phyloP scores from a whole-genome alignment of 2,329 filamentous ascomycete species.

The Hypoxylon sp. region DNA sequence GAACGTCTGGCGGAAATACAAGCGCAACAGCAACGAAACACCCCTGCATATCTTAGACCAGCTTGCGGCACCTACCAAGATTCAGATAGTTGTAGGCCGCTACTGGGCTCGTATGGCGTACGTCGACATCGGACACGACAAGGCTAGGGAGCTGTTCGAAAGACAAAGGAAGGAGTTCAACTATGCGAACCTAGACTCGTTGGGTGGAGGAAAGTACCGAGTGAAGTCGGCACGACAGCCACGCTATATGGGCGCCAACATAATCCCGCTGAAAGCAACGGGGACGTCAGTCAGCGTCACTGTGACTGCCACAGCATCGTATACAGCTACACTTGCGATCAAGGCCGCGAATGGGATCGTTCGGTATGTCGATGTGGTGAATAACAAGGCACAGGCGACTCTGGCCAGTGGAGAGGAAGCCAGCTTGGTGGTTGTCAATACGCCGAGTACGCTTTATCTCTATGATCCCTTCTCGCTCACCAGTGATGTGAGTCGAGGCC shows the following conservation, averaged over 20 bases:
- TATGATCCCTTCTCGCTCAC: slow-evolving; percentile 59
- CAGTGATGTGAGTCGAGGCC: slow-evolving; percentile 53
- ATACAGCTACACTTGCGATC: slow-evolving; percentile 58
- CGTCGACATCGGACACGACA: slow-evolving; percentile 62
- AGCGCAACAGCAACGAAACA: slow-evolving; percentile 61
- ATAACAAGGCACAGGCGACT: slow-evolving; percentile 52
- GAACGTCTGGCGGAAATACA: slow-evolving; percentile 59
- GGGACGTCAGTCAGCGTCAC: slow-evolving; percentile 49
- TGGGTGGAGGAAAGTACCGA: slow-evolving; percentile 55
- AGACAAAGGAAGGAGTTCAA: slow-evolving; percentile 54
- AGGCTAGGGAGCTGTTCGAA: slow-evolving; percentile 56
- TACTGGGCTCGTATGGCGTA: slow-evolving; percentile 68
- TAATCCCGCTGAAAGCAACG: slow-evolving; percentile 58
- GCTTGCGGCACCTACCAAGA: slow-evolving; percentile 53
- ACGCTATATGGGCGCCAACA: slow-evolving; percentile 64
- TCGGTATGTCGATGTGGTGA: slow-evolving; percentile 55
- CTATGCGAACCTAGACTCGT: slow-evolving; percentile 58
- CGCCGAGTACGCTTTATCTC: slow-evolving; percentile 57
- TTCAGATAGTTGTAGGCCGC: slow-evolving; percentile 58
- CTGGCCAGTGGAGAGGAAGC: slow-evolving; percentile 58
- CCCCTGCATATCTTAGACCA: slow-evolving; percentile 61
- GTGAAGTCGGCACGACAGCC: slow-evolving; percentile 59
- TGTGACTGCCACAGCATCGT: slow-evolving; percentile 54
- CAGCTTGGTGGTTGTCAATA: slow-evolving; percentile 62
- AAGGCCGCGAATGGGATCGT: slow-evolving; percentile 49